Percentiles rank a stretch among this genome's conserved stretches.
These are phyloP conservation scores for Pichia sp. DNA, from an alignment of 1,139 yeast species.

Conservation along the genomic window DNA sequence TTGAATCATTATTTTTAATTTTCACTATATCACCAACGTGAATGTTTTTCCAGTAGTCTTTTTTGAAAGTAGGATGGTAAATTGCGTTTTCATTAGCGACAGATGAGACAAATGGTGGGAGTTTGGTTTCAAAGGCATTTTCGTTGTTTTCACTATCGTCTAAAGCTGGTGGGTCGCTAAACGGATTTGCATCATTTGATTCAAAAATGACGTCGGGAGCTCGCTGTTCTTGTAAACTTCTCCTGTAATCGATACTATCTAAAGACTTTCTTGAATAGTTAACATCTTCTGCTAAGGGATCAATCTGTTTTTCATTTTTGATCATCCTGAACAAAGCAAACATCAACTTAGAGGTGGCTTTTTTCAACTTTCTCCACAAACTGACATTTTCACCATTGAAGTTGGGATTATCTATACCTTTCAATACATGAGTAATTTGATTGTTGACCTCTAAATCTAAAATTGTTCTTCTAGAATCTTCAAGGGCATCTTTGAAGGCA, in stretches of 20 bases:
- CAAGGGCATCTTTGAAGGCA: constrained; percentile 88
- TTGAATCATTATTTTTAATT: constrained; percentile 78
- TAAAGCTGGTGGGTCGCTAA: constrained; percentile 16
- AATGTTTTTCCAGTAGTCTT: constrained; percentile 80
- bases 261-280: constrained; percentile 21
- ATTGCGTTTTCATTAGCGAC: constrained; percentile 9
- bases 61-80: constrained; percentile 38
- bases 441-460: constrained; percentile 84
- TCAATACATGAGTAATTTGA: constrained; percentile 69
- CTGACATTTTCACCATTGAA: constrained; percentile 62
- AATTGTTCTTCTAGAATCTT: constrained; percentile 78
- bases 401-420: constrained; percentile 66
- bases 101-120: constrained; percentile 23
- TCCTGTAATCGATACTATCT: constrained; percentile 25
- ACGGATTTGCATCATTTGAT: constrained; percentile 15
- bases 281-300: constrained; percentile 28
- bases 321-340: constrained; percentile 22
- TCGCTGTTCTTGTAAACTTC: constrained; percentile 18
- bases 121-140: constrained; percentile 4
- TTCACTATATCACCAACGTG: constrained; percentile 85
- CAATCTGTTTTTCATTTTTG: constrained; percentile 23
- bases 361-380: constrained; percentile 61
- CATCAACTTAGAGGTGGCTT: constrained; percentile 34
- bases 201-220: constrained; percentile 8
- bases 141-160: constrained; percentile 5